Conservation (phyloP, 495 filamentous ascomycete genomes). For the Corynascus novoguineensis region DNA sequence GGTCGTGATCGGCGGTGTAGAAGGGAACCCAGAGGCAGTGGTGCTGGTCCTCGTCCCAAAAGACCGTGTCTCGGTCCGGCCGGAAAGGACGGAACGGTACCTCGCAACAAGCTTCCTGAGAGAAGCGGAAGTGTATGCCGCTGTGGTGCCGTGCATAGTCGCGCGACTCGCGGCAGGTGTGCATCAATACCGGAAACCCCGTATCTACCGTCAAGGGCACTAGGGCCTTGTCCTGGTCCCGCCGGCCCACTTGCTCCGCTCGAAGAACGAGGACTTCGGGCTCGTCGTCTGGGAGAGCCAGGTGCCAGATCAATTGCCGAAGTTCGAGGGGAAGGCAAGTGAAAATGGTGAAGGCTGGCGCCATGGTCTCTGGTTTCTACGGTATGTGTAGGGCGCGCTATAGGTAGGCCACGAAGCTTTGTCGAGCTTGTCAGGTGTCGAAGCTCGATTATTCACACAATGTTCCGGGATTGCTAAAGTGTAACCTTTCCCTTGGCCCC, state of each 20-base stretch:
- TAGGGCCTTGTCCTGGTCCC: neutral
- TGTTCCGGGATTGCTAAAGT: too few relatives aligned
- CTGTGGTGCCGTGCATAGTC: neutral
- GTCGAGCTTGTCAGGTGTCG: too few relatives aligned
- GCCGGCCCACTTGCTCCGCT: neutral
- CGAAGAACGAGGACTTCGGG: neutral
- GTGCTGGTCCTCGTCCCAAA: neutral
- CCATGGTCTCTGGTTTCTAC: neutral
- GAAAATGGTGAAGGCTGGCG: neutral
- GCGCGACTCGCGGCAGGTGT: constrained; percentile 5
- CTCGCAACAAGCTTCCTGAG: neutral
- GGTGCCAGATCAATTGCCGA: neutral
- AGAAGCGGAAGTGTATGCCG: neutral
- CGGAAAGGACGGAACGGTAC: constrained; percentile 1
- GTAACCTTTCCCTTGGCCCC: too few relatives aligned
- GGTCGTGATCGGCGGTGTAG: neutral
- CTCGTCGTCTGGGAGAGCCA: neutral
- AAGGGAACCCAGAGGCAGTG: neutral
- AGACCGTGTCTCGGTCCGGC: neutral
- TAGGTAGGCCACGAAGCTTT: too few relatives aligned
- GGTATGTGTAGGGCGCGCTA: too few relatives aligned
- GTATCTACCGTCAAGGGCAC: neutral
- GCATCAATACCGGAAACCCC: neutral
- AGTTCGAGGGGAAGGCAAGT: neutral
- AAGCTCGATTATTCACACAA: too few relatives aligned